A percentile compares a stretch with the other conserved stretches of the same genome.
These are phyloP conservation scores for Heteromeles arbutifolia DNA, from an alignment of 306 rosid species.

Conservation along the genomic window DNA sequence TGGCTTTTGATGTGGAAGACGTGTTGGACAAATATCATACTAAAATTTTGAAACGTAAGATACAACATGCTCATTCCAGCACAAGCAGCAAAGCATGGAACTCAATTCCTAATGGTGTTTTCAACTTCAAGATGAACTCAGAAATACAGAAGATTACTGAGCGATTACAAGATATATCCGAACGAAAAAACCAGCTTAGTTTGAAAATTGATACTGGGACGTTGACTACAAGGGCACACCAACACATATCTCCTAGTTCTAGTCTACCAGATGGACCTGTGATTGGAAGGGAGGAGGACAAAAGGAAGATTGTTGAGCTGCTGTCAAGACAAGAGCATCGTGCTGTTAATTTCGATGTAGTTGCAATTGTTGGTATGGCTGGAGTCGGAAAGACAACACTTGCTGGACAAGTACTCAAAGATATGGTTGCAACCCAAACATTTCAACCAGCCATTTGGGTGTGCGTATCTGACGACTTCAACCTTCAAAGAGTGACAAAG, in stretches of 20 bases:
- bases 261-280: neutral
- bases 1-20: conserved; percentile 16
- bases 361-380: neutral
- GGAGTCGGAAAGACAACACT: conserved; percentile 11
- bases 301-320: neutral
- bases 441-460: neutral
- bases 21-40: conserved; percentile 18
- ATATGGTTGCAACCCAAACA: neutral
- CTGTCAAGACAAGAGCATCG: neutral
- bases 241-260: neutral
- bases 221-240: neutral
- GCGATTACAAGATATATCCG: too few relatives aligned
- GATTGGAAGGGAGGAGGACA: conserved; percentile 20
- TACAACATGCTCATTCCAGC: too few relatives aligned
- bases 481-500: too few relatives aligned
- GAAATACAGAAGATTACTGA: neutral
- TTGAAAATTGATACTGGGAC: neutral
- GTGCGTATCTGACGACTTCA: neutral
- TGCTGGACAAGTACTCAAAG: neutral
- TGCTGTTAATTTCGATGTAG: neutral
- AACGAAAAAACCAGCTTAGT: neutral
- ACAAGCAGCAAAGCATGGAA: neutral
- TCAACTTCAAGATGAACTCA: neutral
- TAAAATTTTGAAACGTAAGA: neutral
- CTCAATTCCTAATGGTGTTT: neutral